Base-by-base conservation (phyloP, 305 asterid genomes). In the Salvia sclarea region DNA sequence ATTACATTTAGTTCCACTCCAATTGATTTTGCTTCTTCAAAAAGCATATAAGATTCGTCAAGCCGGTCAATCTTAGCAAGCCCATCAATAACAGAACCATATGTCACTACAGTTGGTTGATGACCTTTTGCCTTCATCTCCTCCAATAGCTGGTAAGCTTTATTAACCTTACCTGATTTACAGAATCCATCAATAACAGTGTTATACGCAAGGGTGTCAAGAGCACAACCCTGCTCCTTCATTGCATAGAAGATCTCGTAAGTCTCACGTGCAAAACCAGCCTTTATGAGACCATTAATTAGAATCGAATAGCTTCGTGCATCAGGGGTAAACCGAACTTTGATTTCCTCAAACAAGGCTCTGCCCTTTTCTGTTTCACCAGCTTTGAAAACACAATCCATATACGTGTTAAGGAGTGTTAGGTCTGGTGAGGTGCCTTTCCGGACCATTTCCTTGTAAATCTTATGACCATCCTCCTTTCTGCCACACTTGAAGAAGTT, bases 31-130 rank as follows among this genome's bases (percentile, higher is more conserved):
- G 98, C 98, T 81, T 93, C 98, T 88, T 93, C 98, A 7, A 93
- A 93, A 48, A 93, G 95, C 98, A 93, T 93, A 77, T 90, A 93
- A 49, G 97, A 96, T 77, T 90, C 97, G 61, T 93, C 97, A 30
- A 88, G 95, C 83, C 97, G 80, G 83, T 93, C 97, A 61, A 93
- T 93, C 82, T 93, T 93, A 31, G 97, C 92, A 69, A 93, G 98
- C 77, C 98, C 98, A 16, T 93, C 98, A 62, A 93, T 84, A 41
- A 93, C 96, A 8, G 92, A 90, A 37, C 98, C 98, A 55, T 93
- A 90, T n/a, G 98, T 93, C 57, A 93, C 92, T n/a, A 90, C 98
- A 21, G 96, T 88, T 8, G 95, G 95, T 16, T 76, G 82, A 55
- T 79, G 89, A 47, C 98, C 96, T 80, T 85, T 91, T 5, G 76